Evolutionary conservation across 2,329 filamentous ascomycete species (phyloP).

Genomic region (Exophiala sp.): DNA sequence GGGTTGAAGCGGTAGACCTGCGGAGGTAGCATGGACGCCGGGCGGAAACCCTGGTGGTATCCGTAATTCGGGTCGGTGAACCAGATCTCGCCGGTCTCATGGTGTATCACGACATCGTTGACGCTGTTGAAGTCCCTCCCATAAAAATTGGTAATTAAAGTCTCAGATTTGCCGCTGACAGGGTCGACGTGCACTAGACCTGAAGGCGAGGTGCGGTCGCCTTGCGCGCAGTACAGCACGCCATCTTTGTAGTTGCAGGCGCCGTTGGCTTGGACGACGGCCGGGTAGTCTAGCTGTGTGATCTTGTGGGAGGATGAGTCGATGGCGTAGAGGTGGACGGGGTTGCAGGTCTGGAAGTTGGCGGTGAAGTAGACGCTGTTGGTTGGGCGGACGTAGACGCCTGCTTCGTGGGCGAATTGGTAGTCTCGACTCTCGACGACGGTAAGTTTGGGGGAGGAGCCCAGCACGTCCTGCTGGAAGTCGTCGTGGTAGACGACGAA

Average conservation of each 20-base stretch:
- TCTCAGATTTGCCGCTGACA: not conserved
- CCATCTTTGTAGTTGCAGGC: constrained; percentile 2
- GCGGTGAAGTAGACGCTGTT: not conserved
- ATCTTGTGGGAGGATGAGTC: not conserved
- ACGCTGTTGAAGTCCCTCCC: constrained; percentile 35
- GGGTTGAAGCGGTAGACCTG: constrained; percentile 40
- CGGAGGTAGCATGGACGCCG: constrained; percentile 32
- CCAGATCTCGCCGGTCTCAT: constrained; percentile 36
- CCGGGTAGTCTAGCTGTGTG: not conserved
- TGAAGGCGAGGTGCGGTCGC: not conserved
- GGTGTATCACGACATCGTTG: constrained; percentile 38
- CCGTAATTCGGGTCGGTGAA: constrained; percentile 41
- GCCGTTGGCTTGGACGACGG: not conserved
- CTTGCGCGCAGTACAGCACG: constrained; percentile 7
- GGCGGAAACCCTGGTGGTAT: constrained; percentile 36
- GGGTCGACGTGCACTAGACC: not conserved
- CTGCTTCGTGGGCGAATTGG: constrained; percentile 1
- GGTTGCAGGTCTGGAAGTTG: constrained; percentile 1
- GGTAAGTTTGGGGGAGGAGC: not conserved
- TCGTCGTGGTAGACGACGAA: not conserved
- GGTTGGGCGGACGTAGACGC: not conserved
- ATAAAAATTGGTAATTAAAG: constrained; percentile 5
- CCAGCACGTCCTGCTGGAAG: not conserved
- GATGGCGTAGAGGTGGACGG: constrained; percentile 1
- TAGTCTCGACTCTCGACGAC: not conserved